Base-by-base conservation (phyloP, 2,329 filamentous ascomycete species). In the Arthroderma sp. region DNA sequence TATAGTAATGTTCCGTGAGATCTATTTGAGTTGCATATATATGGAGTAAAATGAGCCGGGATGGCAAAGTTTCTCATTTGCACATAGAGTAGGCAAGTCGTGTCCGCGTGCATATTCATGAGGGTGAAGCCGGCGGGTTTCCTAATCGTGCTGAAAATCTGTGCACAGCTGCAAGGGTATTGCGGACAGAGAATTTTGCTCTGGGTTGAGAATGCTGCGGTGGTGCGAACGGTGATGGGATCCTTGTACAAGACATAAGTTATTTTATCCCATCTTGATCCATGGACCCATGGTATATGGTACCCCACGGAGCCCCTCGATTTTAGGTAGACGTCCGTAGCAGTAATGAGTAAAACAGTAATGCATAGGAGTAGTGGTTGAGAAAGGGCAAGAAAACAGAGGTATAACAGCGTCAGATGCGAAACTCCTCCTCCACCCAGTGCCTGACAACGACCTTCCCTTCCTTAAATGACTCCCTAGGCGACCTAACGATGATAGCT, bases 401-500 rank as follows among this genome's bases (percentile, higher is more conserved):
- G n/a, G 25, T 13, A 51, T 51, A 51, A 17, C 25, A 15, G 43
- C 43, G 13, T 59, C 37, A 59, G 37, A 52, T 25, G 17, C 31
- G 17, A 25, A 97, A 96, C 66, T 85, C 85, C 51, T 85, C 79
- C 55, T 84, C 78, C 1, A 90, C 73, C 86, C 88, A 97, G 73
- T 97, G 91, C 65, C 77, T 79, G 57, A 93, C 75, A 35, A 96
- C 88, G 11, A 87, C 69, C 66, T 79, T 81, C 0, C 91, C 91
- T 71, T 97, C 91, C 1, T 79, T 76, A 64, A 90, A 94, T 55
- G 79, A 74, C 67, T 82, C 84, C 39, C 86, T 81, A 58, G 70
- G 70, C 61, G 77, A 81, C 38, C 91, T 81, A 37, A 94, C 84
- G 61, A 97, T 88, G 52, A 97, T 95, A 2, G 91, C 91, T 0